These are phyloP conservation scores for Parascedosporium putredinis DNA, from an alignment of 2,329 filamentous ascomycete genomes.

Conservation along the genomic window DNA sequence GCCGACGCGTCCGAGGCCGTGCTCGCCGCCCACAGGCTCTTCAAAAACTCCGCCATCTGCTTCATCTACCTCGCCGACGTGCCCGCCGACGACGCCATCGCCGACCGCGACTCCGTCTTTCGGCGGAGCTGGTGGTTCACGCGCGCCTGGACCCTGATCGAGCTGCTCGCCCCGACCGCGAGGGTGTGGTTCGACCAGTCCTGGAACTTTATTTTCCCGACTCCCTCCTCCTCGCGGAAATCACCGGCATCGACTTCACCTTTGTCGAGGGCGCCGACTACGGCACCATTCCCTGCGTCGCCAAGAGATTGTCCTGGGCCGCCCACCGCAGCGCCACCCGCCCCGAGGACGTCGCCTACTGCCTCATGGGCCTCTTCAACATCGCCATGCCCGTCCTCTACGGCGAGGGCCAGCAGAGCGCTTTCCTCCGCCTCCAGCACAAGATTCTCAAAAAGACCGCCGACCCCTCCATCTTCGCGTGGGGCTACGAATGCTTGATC, in stretches of 20 bases:
- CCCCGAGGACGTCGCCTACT: conserved; percentile 22
- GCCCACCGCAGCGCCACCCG: conserved; percentile 18
- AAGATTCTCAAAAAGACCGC: conserved; percentile 22
- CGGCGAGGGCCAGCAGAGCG: conserved; percentile 18
- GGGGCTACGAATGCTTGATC: conserved; percentile 6
- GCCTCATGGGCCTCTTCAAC: conserved; percentile 21
- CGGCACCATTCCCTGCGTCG: conserved; percentile 11
- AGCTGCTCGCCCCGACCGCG: conserved; percentile 18
- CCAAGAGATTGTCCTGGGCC: conserved; percentile 17
- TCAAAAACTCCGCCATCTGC: conserved; percentile 12
- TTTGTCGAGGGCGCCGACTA: conserved; percentile 7
- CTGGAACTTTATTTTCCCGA: conserved; percentile 17
- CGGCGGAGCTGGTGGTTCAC: conserved; percentile 16
- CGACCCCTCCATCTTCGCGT: conserved; percentile 13
- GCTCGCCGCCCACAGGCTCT: conserved; percentile 15
- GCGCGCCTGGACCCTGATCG: conserved; percentile 20
- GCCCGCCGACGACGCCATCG: background rate
- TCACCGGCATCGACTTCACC: conserved; percentile 8
- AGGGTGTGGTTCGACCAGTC: conserved; percentile 11
- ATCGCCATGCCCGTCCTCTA: conserved; percentile 24
- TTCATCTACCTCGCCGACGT: conserved; percentile 15
- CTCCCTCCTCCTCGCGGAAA: conserved; percentile 1
- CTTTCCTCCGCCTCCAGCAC: conserved; percentile 22
- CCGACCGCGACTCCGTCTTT: conserved; percentile 9
- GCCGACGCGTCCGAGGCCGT: conserved; percentile 15